phyloP scores from a whole-genome alignment of 768 basidiomycete species.

The Exidia glandulosa region DNA sequence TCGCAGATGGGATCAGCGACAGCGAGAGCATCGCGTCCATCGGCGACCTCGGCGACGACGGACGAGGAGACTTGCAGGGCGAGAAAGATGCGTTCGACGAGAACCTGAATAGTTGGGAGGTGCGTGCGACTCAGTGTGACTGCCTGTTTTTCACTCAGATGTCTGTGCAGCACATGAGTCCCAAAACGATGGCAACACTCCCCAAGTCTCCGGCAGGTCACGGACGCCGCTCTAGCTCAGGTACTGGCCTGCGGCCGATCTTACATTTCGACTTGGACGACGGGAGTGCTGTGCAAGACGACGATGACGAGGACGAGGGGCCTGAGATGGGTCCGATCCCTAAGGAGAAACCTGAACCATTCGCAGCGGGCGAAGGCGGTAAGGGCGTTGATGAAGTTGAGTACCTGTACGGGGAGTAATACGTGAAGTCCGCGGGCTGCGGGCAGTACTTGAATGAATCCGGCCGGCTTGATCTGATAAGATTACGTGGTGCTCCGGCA shows the following conservation, averaged over 20 bases:
- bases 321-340: constrained; percentile 66
- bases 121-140: constrained; percentile 24
- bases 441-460: too few species aligned
- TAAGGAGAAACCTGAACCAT: constrained; percentile 55
- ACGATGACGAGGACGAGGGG: constrained; percentile 59
- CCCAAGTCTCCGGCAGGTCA: constrained; percentile 82
- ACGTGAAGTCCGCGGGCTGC: neutral
- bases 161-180: constrained; percentile 75
- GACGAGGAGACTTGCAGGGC: constrained; percentile 47
- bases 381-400: constrained; percentile 77
- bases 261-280: constrained; percentile 68
- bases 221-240: constrained; percentile 68
- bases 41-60: constrained; percentile 65
- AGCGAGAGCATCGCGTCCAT: constrained; percentile 89
- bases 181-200: constrained; percentile 85
- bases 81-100: constrained; percentile 42
- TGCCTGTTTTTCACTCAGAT: neutral
- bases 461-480: too few species aligned
- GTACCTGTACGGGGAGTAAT: constrained; percentile 19
- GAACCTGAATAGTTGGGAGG: constrained; percentile 95
- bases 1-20: constrained; percentile 85
- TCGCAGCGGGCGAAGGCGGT: constrained; percentile 55
- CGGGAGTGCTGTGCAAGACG: constrained; percentile 52
- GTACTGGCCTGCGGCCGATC: constrained; percentile 75
- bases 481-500: too few species aligned